Base-by-base conservation (phyloP, 352 stramenopile genomes). In the Pythium sp. region DNA sequence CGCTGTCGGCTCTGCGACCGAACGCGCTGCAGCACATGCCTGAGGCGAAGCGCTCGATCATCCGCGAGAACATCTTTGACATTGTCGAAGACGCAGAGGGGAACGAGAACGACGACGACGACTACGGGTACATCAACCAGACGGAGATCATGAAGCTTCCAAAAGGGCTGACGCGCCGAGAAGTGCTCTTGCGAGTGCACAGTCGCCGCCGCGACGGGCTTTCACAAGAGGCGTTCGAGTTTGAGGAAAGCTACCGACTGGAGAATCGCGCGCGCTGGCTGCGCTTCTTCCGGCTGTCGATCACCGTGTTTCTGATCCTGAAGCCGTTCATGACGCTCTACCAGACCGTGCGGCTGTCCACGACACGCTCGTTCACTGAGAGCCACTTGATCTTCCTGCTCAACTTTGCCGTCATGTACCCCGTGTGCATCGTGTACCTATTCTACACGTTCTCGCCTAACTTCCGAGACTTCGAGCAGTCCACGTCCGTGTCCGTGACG, bases 271-370 rank as follows among this genome's bases (percentile, higher is more conserved):
- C 65, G 30, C 84, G 82, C 5, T 91, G 84, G 84, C 59, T 94
- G 51, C 79, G 80, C 0, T 92, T 92, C 58, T 82, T 91, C 34
- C 80, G 86, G 2, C 54, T 90, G 2, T 92, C 86, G 8, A 78
- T 91, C 47, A 77, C 81, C 14, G 77, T 91, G 4, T 87, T 91
- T 43, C 65, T 92, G 24, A 69, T 88, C 12, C 57, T 89, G 28
- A 94, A 94, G 61, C 84, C 84, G 0, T 90, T 91, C 62, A 82
- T 92, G 77, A 92, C 86, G 46, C 71, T 94, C 38, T 94, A 92
- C 72, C 80, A 90, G 70, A 86, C 74, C 8, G 32, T 90, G 0
- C 76, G 75, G 2, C 66, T 92, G 32, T 68, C 79, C 8, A 79
- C 72, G 0, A 63, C 67, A 22, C 80, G 86, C 34, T 78, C 68